Evolutionary conservation across 2,329 filamentous ascomycete genomes (phyloP).

Genomic region (Penicillium rolfsii): DNA sequence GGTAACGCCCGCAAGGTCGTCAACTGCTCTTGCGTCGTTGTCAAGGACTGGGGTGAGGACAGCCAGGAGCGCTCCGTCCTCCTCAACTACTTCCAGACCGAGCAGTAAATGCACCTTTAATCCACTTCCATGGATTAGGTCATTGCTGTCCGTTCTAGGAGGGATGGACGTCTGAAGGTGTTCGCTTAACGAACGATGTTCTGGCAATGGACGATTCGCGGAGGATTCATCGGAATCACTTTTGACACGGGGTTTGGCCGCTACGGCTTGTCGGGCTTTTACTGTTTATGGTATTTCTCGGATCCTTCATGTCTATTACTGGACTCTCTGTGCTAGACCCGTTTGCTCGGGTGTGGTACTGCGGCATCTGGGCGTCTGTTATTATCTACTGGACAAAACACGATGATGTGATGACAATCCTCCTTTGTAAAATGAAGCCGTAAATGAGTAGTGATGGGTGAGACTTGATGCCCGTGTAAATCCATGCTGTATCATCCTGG

Average conservation of each 20-base stretch:
- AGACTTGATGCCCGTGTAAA: background rate
- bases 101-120: slow-evolving; percentile 47
- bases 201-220: slow-evolving; percentile 1
- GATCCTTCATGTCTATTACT: background rate
- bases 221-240: background rate
- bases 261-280: background rate
- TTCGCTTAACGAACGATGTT: slow-evolving; percentile 7
- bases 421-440: background rate
- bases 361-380: slow-evolving; percentile 21
- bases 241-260: background rate
- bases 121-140: slow-evolving; percentile 11
- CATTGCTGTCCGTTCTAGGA: slow-evolving; percentile 22
- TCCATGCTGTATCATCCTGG: background rate
- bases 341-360: slow-evolving; percentile 30
- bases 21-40: slow-evolving; percentile 99
- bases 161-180: slow-evolving; percentile 14
- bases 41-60: slow-evolving; percentile 99
- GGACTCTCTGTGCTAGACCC: slow-evolving; percentile 22
- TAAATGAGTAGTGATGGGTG: background rate
- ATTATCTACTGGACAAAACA: slow-evolving; percentile 22
- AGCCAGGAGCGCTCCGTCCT: slow-evolving; percentile 98
- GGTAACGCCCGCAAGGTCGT: slow-evolving; percentile 99
- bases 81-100: slow-evolving; percentile 99
- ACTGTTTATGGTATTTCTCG: background rate
- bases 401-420: slow-evolving; percentile 24